phyloP scores from a whole-genome alignment of 352 stramenopile genomes.

The Albugo candida region DNA sequence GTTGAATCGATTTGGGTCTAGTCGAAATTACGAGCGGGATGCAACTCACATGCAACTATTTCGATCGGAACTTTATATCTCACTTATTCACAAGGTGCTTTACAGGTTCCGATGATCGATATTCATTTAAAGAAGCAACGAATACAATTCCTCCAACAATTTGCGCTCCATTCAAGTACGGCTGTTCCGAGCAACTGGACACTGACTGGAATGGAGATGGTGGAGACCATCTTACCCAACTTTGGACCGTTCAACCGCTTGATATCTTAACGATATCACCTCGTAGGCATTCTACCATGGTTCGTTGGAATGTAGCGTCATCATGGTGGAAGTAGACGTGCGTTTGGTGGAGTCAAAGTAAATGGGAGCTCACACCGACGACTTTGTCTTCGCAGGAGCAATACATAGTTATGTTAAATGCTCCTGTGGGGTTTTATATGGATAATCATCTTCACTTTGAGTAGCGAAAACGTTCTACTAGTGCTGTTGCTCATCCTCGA shows the following conservation, averaged over 20 bases:
- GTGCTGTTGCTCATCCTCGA: no score
- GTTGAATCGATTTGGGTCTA: slow-evolving; percentile 6
- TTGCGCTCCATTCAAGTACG: neutral
- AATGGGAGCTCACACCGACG: slow-evolving; percentile 4
- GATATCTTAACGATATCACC: slow-evolving; percentile 6
- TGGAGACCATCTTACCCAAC: slow-evolving; percentile 1
- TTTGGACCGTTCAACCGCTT: slow-evolving; percentile 1
- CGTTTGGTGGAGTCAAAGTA: slow-evolving; percentile 4
- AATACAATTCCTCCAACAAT: slow-evolving; percentile 3
- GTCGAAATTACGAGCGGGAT: slow-evolving; percentile 4
- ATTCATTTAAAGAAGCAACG: slow-evolving; percentile 5
- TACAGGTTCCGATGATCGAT: slow-evolving; percentile 3
- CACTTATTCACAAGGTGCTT: neutral
- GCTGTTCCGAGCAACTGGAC: slow-evolving; percentile 2
- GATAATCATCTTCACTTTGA: no score
- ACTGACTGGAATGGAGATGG: neutral
- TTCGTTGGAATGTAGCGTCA: slow-evolving; percentile 3
- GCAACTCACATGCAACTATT: slow-evolving; percentile 3
- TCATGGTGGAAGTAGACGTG: slow-evolving; percentile 1
- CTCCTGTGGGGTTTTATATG: no score
- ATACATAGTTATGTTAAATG: no score
- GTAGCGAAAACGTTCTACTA: no score
- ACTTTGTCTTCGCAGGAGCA: no score
- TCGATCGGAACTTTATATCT: slow-evolving; percentile 3
- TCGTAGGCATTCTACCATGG: slow-evolving; percentile 1